Evolutionary conservation across 139 green algal species (phyloP), one percentile per base, ranked within the genome.

Genomic region (Ettlia oleoabundans): DNA sequence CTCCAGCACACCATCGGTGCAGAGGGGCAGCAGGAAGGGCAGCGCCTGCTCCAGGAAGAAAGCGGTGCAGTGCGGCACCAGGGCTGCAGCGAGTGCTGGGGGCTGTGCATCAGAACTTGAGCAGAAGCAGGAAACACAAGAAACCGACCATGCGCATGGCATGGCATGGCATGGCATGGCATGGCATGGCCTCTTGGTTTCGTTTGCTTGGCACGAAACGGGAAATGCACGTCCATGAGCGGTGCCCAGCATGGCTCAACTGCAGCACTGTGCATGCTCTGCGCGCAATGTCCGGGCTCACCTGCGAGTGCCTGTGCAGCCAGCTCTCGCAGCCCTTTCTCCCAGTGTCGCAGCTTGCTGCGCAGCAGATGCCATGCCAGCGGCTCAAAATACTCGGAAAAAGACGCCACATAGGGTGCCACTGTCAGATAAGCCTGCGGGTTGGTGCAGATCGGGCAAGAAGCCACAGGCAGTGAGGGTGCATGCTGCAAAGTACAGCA

Each of bases 261-360:
- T n/a, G n/a, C n/a, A n/a, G n/a, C n/a, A n/a, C n/a, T n/a, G n/a
- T n/a, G n/a, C n/a, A n/a, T n/a, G n/a, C n/a, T n/a, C n/a, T n/a
- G n/a, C n/a, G n/a, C n/a, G n/a, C n/a, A n/a, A n/a, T n/a, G 15
- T 28, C 55, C 55, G 18, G 1, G 6, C 67, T 1, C 30, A 81
- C 80, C 80, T 63, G 83, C 89, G 32, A 98, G 83, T 10, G 90
- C 90, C 41, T 92, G 67, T 0, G 94, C 94, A 8, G 96, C 89
- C 38, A 98, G 89, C 81, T 94, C 85, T 3, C 96, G 68, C 71
- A 98, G 83, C 1, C 82, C n/a, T 52, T 89, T 87, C 28, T 98
- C 96, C 97, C 97, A 99, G 86, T 99, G 96, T 7, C 81, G 74
- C 76, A 98, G 83, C 93, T 98, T 98, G 24, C 69, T 70, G 41